Percentiles rank a stretch among this genome's conserved stretches.
Evolutionary conservation across 352 stramenopile genomes (phyloP).

Genomic region (Phytopythium cucurbitacearum): DNA sequence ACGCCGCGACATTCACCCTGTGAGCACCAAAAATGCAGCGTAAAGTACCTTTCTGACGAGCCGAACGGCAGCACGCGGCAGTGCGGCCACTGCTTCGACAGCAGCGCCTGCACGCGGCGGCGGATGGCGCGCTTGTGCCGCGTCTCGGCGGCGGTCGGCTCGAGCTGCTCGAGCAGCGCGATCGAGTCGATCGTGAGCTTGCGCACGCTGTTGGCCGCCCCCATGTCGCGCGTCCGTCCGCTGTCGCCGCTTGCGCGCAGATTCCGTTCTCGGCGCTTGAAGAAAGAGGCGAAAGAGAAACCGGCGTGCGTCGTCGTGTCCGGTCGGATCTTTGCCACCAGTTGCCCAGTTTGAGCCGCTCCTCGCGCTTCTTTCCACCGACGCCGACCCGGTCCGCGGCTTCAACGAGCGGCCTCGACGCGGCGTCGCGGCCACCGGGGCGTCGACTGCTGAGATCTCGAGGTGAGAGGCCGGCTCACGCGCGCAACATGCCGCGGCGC

Average conservation of each 20-base stretch:
- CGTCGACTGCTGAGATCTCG: too few relatives aligned
- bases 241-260: background rate
- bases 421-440: too few relatives aligned
- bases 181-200: constrained; percentile 82
- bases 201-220: constrained; percentile 70
- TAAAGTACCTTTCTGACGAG: constrained; percentile 65
- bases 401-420: too few relatives aligned
- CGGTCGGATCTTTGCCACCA: too few relatives aligned
- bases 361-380: too few relatives aligned
- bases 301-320: too few relatives aligned
- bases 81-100: constrained; percentile 50
- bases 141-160: constrained; percentile 56
- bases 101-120: constrained; percentile 44
- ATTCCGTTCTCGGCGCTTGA: background rate
- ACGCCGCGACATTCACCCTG: background rate
- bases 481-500: too few relatives aligned
- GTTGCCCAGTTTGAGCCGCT: too few relatives aligned
- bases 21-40: background rate
- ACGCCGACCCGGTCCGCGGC: too few relatives aligned
- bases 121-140: constrained; percentile 42
- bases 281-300: too few relatives aligned
- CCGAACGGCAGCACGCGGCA: constrained; percentile 67
- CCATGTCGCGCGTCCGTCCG: constrained; percentile 32
- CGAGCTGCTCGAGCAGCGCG: constrained; percentile 74
- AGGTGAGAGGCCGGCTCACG: too few relatives aligned